Base-by-base conservation (phyloP, 2,329 filamentous ascomycete species). In the Cryphonectria japonica region DNA sequence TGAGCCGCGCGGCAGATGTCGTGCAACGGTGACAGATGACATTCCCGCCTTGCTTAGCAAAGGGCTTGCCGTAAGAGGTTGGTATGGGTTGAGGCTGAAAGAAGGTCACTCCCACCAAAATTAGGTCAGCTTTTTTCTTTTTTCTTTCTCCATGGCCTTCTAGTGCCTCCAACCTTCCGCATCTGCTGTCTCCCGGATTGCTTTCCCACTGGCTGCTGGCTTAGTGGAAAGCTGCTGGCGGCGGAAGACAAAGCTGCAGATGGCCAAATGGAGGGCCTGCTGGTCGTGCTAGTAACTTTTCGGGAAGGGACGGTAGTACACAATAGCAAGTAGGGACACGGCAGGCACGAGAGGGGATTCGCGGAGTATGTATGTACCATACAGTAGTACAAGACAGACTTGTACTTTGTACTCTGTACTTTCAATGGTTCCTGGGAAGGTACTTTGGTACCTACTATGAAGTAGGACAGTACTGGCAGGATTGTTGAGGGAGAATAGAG, bases 41-140 rank as follows among this genome's bases (percentile, higher is more conserved):
- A 32, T 2, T 50, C 46, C 46, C 46, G 46, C 16, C 29, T 16
- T 16, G 54, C 26, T 32, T 34, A 14, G 26, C 2, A 19, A 16
- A 32, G 16, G 54, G 26, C 26, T 59, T 59, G 54, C 54, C 54
- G 26, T 59, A 59, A 34, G 54, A 19, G 34, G 59, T 61, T 61
- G 59, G 59, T 61, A 39, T 34, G 22, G 34, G 19, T 61, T 61
- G 59, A 61, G 59, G 59, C 59, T 61, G 59, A 61, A 61, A 37
- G 7, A 7, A 34, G 26, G 52, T 3, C 52, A 52, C 26, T 26
- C n/a, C 52, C 8, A 57, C 26, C 26, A 9, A n/a, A 54, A n/a
- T 59, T 9, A 11, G 50, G 22, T n/a, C 50, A 50, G 19, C 16
- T 22, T 5, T 22, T 19, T 22, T 50, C 19, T 43, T 50, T 22